phyloP scores from a whole-genome alignment of 495 filamentous ascomycete species.

The Chaetomium tenue region DNA sequence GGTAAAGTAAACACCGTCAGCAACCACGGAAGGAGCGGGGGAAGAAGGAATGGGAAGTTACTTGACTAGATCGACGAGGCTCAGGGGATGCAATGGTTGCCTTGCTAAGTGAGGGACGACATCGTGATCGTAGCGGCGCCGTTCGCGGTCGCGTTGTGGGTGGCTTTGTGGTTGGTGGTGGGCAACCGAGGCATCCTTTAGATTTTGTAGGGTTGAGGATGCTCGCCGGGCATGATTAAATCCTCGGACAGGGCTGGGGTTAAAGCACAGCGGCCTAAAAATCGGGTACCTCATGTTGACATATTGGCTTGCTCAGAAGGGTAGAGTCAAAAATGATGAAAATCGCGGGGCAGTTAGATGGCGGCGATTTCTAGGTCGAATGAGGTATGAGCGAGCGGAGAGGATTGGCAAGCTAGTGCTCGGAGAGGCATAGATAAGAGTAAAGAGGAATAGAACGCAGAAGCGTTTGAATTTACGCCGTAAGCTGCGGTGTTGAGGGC shows the following conservation, averaged over 20 bases:
- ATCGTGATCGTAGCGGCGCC: conserved; percentile 49
- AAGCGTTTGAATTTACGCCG: too few species aligned
- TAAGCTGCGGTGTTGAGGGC: too few species aligned
- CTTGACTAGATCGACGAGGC: conserved; percentile 85
- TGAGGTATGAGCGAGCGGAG: too few species aligned
- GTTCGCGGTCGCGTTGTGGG: conserved; percentile 11
- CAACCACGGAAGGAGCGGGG: not conserved
- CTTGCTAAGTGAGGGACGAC: conserved; percentile 75
- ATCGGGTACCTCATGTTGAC: conserved; percentile 45
- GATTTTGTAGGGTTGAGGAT: conserved; percentile 22
- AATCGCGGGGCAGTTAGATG: too few species aligned
- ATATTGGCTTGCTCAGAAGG: conserved; percentile 35
- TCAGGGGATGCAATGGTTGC: conserved; percentile 75
- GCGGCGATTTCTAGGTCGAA: too few species aligned
- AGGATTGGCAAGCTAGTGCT: too few species aligned
- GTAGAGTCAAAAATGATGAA: too few species aligned
- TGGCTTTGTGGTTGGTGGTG: conserved; percentile 14
- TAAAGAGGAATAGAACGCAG: too few species aligned
- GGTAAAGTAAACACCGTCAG: conserved; percentile 1
- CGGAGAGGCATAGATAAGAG: too few species aligned
- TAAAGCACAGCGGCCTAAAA: conserved; percentile 41
- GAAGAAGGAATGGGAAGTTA: conserved; percentile 37
- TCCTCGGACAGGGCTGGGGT: conserved; percentile 31
- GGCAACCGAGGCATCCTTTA: conserved; percentile 10
- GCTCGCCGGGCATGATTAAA: conserved; percentile 18